A percentile compares a stretch with the other conserved stretches of the same genome.
These are phyloP conservation scores for Parmales sp. DNA, from an alignment of 108 stramenopile genomes.

Conservation along the genomic window DNA sequence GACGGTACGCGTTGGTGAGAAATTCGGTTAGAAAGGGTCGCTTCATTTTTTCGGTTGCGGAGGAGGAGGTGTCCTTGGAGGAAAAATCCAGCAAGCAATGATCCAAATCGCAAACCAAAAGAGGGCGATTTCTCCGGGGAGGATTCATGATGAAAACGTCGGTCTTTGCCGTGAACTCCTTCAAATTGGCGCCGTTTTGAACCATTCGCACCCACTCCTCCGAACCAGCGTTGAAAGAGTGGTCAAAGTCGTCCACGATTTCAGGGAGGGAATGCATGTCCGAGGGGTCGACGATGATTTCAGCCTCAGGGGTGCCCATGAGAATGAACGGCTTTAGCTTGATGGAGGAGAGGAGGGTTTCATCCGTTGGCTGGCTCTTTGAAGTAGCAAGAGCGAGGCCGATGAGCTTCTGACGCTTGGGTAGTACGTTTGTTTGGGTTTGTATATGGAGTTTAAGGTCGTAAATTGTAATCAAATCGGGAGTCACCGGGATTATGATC, in stretches of 20 bases:
- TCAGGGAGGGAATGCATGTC: conserved; percentile 66
- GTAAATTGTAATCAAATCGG: neutral
- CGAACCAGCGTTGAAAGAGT: conserved; percentile 69
- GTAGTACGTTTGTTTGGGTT: conserved; percentile 42
- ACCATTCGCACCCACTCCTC: conserved; percentile 67
- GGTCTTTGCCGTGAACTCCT: conserved; percentile 72
- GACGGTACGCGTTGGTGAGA: conserved; percentile 54
- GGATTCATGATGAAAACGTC: conserved; percentile 72
- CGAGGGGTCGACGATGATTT: conserved; percentile 79
- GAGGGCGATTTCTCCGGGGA: conserved; percentile 64
- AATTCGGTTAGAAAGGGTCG: conserved; percentile 85
- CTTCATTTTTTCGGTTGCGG: conserved; percentile 27
- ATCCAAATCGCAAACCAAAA: conserved; percentile 88
- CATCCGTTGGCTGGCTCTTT: conserved; percentile 44
- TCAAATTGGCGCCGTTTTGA: conserved; percentile 69
- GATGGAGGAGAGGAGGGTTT: conserved; percentile 41
- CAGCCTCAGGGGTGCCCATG: conserved; percentile 87
- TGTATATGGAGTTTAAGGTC: conserved; percentile 15
- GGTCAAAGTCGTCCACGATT: conserved; percentile 81
- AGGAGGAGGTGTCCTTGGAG: conserved; percentile 22
- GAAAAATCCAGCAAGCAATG: conserved; percentile 89
- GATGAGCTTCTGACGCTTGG: conserved; percentile 81
- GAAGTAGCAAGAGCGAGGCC: conserved; percentile 53
- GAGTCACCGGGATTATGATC: too few relatives aligned
- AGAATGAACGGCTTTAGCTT: conserved; percentile 74